Evolutionary conservation across 2,329 filamentous ascomycete species (phyloP).

Genomic region (Aspergillus tubingensis): DNA sequence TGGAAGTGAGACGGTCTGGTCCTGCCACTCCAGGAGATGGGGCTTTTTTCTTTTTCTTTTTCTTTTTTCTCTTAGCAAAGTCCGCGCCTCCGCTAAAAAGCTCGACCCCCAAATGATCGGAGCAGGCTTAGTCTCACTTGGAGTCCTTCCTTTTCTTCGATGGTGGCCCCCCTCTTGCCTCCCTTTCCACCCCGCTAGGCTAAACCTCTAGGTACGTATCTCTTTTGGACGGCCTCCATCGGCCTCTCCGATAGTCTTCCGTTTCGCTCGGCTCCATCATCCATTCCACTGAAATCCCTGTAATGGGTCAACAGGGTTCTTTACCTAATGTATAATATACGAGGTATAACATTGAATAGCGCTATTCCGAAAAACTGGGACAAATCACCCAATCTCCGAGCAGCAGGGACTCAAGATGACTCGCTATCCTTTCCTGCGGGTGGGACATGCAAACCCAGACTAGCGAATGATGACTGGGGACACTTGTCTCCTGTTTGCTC

Average conservation of each 20-base stretch:
- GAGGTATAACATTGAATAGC: background rate
- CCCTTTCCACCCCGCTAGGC: background rate
- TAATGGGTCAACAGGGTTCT: background rate
- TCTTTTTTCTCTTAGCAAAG: background rate
- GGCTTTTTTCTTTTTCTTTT: background rate
- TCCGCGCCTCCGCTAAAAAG: background rate
- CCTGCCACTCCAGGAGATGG: too few relatives aligned
- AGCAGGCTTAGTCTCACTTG: background rate
- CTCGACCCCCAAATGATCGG: background rate
- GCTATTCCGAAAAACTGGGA: background rate
- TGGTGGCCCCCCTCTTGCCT: background rate
- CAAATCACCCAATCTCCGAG: background rate
- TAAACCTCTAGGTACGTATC: background rate
- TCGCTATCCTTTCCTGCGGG: background rate
- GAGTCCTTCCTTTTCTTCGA: background rate
- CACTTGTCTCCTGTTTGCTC: background rate
- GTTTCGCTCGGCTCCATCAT: background rate
- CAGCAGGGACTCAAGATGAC: background rate
- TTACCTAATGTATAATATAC: background rate
- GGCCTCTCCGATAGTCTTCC: background rate
- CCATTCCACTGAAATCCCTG: constrained; percentile 1
- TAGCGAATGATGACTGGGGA: background rate
- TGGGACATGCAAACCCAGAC: background rate
- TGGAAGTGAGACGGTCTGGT: background rate
- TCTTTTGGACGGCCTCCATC: background rate